Conservation (phyloP, 2,329 filamentous ascomycete genomes). For the Pseudogymnoascus sp. region DNA sequence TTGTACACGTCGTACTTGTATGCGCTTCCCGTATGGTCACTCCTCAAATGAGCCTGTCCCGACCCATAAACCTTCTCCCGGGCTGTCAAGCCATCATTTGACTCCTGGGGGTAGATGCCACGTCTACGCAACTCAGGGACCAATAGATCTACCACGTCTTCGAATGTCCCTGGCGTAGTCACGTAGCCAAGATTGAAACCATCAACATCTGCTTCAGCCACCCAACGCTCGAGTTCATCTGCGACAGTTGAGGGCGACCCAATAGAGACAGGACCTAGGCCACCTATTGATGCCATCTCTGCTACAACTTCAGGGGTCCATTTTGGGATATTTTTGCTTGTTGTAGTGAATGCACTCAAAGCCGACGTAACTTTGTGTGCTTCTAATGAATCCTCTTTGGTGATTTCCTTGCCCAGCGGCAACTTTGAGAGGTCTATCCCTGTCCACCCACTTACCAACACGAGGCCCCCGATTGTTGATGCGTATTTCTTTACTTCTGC, state of each 20-base stretch:
- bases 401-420: conserved; percentile 51
- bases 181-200: conserved; percentile 69
- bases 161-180: conserved; percentile 58
- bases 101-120: conserved; percentile 38
- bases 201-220: conserved; percentile 62
- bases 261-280: conserved; percentile 49
- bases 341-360: conserved; percentile 42
- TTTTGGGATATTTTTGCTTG: conserved; percentile 39
- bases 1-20: conserved; percentile 59
- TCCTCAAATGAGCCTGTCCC: conserved; percentile 48
- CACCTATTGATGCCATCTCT: conserved; percentile 60
- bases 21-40: conserved; percentile 50
- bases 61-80: conserved; percentile 56
- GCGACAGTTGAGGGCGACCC: conserved; percentile 48
- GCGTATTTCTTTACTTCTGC: conserved; percentile 55
- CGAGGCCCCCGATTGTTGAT: conserved; percentile 57
- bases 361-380: conserved; percentile 44
- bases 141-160: conserved; percentile 58
- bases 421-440: conserved; percentile 56
- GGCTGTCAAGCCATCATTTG: conserved; percentile 39
- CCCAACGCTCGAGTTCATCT: conserved; percentile 60
- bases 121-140: conserved; percentile 56
- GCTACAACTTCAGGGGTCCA: conserved; percentile 69
- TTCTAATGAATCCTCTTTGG: conserved; percentile 46
- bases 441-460: conserved; percentile 67